Evolutionary conservation across 129 eudicot genomes (phyloP).

Genomic region (Dittrichia graveolens): DNA sequence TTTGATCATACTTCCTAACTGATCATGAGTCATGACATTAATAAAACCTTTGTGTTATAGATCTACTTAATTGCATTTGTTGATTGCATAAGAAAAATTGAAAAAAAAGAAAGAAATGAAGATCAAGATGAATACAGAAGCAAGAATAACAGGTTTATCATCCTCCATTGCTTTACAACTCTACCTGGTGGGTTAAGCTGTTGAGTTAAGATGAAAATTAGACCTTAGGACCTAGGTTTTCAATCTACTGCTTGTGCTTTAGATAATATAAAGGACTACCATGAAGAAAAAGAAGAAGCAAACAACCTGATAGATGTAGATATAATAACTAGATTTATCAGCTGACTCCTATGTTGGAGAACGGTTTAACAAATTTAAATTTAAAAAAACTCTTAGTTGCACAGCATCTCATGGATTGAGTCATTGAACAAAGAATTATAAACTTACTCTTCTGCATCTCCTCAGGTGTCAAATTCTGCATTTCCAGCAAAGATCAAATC

Average conservation of each 20-base stretch:
- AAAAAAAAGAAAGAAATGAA: background rate
- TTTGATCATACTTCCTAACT: background rate
- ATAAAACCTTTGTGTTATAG: background rate
- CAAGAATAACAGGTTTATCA: background rate
- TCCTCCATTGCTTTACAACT: background rate
- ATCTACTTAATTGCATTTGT: background rate
- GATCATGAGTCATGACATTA: background rate
- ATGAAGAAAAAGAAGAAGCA: background rate
- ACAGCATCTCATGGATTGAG: conserved; percentile 9
- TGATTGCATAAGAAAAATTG: background rate
- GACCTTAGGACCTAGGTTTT: background rate
- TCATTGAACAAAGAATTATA: background rate
- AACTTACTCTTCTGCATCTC: conserved; percentile 82
- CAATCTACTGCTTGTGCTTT: background rate
- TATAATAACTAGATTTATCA: conserved; percentile 2
- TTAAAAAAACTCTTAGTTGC: background rate
- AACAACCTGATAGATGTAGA: background rate
- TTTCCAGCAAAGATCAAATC: conserved; percentile 24
- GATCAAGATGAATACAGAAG: background rate
- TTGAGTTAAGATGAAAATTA: conserved; percentile 2
- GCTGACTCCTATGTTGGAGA: background rate
- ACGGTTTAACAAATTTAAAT: background rate
- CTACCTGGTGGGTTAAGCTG: background rate
- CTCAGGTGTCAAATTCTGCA: conserved; percentile 78
- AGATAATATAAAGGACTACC: background rate